Conservation (phyloP, 2,329 filamentous ascomycete genomes). For the Incumbomyces lentus region DNA sequence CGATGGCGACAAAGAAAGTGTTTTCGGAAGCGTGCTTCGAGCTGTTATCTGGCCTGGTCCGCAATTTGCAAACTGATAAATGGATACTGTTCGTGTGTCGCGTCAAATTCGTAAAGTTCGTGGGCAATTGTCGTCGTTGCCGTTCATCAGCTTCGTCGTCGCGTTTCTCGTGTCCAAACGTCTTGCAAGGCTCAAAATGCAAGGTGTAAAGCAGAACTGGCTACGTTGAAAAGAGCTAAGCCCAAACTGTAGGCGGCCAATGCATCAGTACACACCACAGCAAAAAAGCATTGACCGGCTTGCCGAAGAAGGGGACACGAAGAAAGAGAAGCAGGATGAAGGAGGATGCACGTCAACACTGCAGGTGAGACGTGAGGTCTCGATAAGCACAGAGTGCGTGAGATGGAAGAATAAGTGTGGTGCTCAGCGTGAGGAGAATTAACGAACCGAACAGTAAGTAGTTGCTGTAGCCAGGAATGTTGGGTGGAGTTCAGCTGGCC, state of each 20-base stretch:
- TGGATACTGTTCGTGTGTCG: conserved; percentile 1
- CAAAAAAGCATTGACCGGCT: background rate
- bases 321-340: conserved; percentile 1
- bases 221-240: conserved; percentile 5
- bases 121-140: background rate
- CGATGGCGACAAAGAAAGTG: conserved; percentile 1
- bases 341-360: conserved; percentile 2
- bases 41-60: background rate
- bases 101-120: conserved; percentile 6
- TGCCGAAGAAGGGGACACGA: background rate
- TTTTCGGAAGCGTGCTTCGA: background rate
- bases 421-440: conserved; percentile 1
- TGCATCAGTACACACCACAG: conserved; percentile 2
- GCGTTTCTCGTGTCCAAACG: conserved; percentile 1
- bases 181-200: conserved; percentile 6
- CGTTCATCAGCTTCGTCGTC: conserved; percentile 4
- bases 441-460: conserved; percentile 7
- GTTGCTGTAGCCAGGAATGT: conserved; percentile 5
- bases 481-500: conserved; percentile 4
- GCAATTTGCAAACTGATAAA: background rate
- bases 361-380: conserved; percentile 5
- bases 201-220: background rate
- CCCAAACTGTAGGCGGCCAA: conserved; percentile 6
- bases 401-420: background rate
- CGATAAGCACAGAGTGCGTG: conserved; percentile 2